These are phyloP conservation scores for Neofusicoccum umdonicola DNA, from an alignment of 2,329 filamentous ascomycete species.

Conservation along the genomic window DNA sequence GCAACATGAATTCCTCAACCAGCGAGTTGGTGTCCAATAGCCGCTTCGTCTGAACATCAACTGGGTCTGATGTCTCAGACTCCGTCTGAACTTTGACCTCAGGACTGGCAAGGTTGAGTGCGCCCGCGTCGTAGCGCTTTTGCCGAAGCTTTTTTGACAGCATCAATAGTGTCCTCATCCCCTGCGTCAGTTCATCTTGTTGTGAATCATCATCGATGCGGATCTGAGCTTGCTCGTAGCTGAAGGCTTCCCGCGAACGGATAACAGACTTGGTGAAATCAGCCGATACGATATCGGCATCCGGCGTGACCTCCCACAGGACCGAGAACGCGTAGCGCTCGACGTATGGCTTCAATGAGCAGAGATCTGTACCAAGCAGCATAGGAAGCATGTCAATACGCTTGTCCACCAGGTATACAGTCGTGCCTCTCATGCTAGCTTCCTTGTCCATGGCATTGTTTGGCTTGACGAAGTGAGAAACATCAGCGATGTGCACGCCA, in stretches of 20 bases:
- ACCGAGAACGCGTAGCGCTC: conserved; percentile 63
- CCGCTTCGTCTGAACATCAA: conserved; percentile 94
- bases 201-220: conserved; percentile 87
- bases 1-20: conserved; percentile 98
- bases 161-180: conserved; percentile 82
- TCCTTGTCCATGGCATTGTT: conserved; percentile 97
- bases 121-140: conserved; percentile 94
- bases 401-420: conserved; percentile 97
- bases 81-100: conserved; percentile 96
- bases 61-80: conserved; percentile 91
- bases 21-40: conserved; percentile 94
- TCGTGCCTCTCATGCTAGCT: conserved; percentile 89
- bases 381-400: conserved; percentile 99
- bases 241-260: conserved; percentile 92
- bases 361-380: conserved; percentile 92
- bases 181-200: conserved; percentile 82
- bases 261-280: conserved; percentile 98
- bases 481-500: conserved; percentile 96
- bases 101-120: conserved; percentile 92
- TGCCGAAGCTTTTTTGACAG: conserved; percentile 91
- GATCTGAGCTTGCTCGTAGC: conserved; percentile 93
- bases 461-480: conserved; percentile 98
- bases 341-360: conserved; percentile 96
- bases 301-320: conserved; percentile 75
- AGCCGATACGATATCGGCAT: conserved; percentile 81